These are phyloP conservation scores for Citrullus amarus DNA, from an alignment of 306 rosid genomes.

Conservation along the genomic window DNA sequence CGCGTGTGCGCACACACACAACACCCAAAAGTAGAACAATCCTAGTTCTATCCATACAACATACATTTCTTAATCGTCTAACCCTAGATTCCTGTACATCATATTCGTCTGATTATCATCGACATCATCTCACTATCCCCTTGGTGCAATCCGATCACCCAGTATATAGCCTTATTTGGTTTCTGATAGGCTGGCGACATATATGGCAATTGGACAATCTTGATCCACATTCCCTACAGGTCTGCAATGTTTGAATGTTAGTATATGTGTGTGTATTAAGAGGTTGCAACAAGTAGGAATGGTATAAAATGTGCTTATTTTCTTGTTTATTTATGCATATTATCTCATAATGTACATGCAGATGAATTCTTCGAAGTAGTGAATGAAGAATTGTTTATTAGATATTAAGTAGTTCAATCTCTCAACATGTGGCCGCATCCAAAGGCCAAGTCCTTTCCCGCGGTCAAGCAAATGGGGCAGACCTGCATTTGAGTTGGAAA, in stretches of 20 bases:
- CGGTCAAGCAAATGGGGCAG: conserved; percentile 77
- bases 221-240: conserved; percentile 73
- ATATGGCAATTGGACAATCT: conserved; percentile 58
- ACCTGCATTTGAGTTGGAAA: conserved; percentile 26
- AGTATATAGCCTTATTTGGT: conserved; percentile 55
- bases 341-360: neutral
- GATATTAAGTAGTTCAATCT: neutral
- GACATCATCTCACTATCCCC: neutral
- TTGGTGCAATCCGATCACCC: conserved; percentile 25
- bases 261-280: neutral
- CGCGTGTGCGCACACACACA: neutral
- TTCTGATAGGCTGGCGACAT: conserved; percentile 56
- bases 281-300: neutral
- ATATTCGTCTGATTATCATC: neutral
- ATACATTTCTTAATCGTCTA: neutral
- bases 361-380: neutral
- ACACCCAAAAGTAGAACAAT: neutral
- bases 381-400: neutral
- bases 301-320: neutral
- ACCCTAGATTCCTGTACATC: neutral
- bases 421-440: conserved; percentile 80
- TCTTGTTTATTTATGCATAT: neutral
- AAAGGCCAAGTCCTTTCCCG: conserved; percentile 63
- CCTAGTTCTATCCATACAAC: neutral
- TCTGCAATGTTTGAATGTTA: conserved; percentile 25